phyloP scores from a whole-genome alignment of 1,284 basidiomycete genomes.

The Cutaneotrichosporon sp. region DNA sequence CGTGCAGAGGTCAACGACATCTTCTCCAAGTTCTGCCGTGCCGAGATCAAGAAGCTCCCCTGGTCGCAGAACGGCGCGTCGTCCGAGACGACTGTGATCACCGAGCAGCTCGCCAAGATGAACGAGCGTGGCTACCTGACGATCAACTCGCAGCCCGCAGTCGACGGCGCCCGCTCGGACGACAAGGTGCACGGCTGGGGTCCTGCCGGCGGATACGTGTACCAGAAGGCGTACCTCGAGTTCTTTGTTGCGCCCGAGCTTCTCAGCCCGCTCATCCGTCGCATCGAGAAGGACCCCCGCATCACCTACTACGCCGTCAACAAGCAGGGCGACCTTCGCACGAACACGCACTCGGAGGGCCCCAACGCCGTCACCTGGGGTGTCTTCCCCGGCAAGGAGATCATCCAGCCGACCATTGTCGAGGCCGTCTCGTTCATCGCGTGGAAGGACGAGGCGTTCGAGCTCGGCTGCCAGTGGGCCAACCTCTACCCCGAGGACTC shows the following conservation, averaged over 20 bases:
- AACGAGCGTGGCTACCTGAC: constrained; percentile 91
- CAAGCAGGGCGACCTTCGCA: constrained; percentile 81
- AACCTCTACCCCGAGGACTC: constrained; percentile 80
- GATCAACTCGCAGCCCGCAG: constrained; percentile 97
- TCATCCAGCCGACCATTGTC: constrained; percentile 96
- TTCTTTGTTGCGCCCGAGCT: constrained; percentile 84
- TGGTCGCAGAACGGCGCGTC: constrained; percentile 94
- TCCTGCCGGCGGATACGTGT: constrained; percentile 84
- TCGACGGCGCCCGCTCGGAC: constrained; percentile 85
- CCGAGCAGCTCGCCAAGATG: constrained; percentile 74
- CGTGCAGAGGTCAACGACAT: constrained; percentile 63
- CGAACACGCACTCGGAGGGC: constrained; percentile 92
- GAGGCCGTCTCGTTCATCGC: constrained; percentile 66
- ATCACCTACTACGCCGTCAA: constrained; percentile 90
- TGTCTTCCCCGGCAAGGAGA: constrained; percentile 97
- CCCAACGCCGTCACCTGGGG: constrained; percentile 99
- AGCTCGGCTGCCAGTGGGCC: constrained; percentile 93
- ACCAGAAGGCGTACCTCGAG: constrained; percentile 99
- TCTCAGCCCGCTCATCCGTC: constrained; percentile 71
- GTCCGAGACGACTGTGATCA: constrained; percentile 82
- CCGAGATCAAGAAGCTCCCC: constrained; percentile 73
- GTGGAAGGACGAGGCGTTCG: constrained; percentile 85
- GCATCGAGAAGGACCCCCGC: constrained; percentile 83
- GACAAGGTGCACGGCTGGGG: constrained; percentile 93
- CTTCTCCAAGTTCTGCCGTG: constrained; percentile 78